Base-by-base conservation (phyloP, 2,329 filamentous ascomycete species). In the Alternaria solani region DNA sequence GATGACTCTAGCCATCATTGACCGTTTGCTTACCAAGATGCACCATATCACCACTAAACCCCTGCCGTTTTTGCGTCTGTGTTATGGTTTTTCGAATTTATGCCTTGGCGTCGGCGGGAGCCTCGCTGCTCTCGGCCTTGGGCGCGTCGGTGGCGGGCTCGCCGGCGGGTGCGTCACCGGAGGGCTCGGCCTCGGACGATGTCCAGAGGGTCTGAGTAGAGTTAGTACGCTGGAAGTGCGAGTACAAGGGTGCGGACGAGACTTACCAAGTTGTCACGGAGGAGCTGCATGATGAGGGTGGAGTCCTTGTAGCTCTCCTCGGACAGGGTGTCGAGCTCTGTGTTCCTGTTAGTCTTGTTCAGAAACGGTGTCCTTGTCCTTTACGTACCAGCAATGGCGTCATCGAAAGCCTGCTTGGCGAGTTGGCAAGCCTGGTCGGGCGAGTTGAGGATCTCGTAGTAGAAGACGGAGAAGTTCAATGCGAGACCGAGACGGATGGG, bases 301-400 rank as follows among this genome's bases (percentile, higher is more conserved):
- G 93, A 96, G 86, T 97, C 94, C 89, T 96, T 96, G 91, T 97
- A 97, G 88, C 92, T 96, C 88, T 97, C 94, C 89, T 97, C 94
- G 81, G 92, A 96, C 72, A 97, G 86, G 72, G 94, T 97, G 82
- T 97, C 94, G 72, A 97, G 92, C 87, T 97, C 93, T 93, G 78
- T 49, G 43, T 51, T 2, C 55, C 66, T 71, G 66, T 70, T 61
- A 72, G 68, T 46, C 14, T 8, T 18, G 52, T 61, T 63, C 28
- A 25, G 46, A 20, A 26, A 36, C 16, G 42, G 25, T 6, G 47
- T 23, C 34, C 16, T 52, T 14, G 46, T 43, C 52, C 42, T 48
- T 23, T 42, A 84, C 84, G 68, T 80, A 89, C 87, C 87, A 76
- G 94, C 94, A 88, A 97, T 97, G 71, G 94, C 94, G 83, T 98